phyloP scores from a whole-genome alignment of 768 basidiomycete species.

The Melanogaster broomeanus region DNA sequence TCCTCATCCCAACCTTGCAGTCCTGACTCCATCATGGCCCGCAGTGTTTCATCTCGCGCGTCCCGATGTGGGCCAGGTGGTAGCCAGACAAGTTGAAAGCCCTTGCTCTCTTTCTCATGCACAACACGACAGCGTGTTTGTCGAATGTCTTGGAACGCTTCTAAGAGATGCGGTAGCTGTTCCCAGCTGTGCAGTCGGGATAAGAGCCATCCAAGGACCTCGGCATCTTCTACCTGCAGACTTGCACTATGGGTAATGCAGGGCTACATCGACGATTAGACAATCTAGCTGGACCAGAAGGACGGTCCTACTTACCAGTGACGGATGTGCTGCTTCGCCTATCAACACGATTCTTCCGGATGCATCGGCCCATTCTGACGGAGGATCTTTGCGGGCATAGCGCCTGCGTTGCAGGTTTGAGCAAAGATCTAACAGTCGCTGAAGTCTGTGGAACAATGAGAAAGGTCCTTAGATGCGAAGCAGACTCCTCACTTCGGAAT shows the following conservation, averaged over 20 bases:
- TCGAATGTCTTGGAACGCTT: constrained; percentile 58
- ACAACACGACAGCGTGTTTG: constrained; percentile 43
- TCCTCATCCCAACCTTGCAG: constrained; percentile 45
- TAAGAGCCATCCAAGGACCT: constrained; percentile 28
- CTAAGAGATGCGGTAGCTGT: constrained; percentile 49
- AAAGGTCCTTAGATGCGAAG: not conserved
- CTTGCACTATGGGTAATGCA: constrained; percentile 39
- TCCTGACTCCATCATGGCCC: constrained; percentile 10
- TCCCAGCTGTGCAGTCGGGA: constrained; percentile 44
- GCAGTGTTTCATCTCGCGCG: constrained; percentile 41
- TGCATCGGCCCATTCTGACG: constrained; percentile 49
- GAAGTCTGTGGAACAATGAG: constrained; percentile 26
- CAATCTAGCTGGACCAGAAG: not conserved
- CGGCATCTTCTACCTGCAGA: constrained; percentile 30
- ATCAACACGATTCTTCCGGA: constrained; percentile 49
- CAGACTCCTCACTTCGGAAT: constrained; percentile 35
- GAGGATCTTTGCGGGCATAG: constrained; percentile 28
- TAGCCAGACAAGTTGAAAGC: constrained; percentile 41
- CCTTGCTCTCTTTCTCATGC: constrained; percentile 42
- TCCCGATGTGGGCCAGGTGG: constrained; percentile 44
- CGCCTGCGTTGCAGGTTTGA: constrained; percentile 38
- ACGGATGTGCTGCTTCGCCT: constrained; percentile 59
- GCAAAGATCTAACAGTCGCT: constrained; percentile 34
- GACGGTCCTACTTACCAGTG: constrained; percentile 38
- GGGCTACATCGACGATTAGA: constrained; percentile 38